phyloP scores from a whole-genome alignment of 257 asterid species.

The Apocynum venetum region DNA sequence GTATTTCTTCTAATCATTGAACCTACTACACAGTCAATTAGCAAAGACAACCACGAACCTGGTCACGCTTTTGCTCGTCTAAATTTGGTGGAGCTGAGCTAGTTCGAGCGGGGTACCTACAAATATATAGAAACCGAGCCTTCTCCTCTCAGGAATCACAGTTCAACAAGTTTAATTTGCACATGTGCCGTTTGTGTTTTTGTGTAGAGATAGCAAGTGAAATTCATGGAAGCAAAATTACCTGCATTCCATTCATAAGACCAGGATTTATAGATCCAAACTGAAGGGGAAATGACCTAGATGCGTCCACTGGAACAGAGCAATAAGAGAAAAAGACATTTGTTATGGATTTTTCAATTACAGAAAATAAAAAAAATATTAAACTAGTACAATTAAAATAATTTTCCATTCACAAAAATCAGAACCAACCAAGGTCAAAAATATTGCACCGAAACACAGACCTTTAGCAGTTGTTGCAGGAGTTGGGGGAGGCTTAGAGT shows the following conservation, averaged over 20 bases:
- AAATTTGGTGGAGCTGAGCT: slow-evolving; percentile 93
- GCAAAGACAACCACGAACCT: slow-evolving; percentile 46
- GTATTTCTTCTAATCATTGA: not conserved
- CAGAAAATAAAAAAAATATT: not conserved
- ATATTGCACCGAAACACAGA: slow-evolving; percentile 21
- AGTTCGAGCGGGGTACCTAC: slow-evolving; percentile 86
- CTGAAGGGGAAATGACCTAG: slow-evolving; percentile 67
- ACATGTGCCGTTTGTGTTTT: not conserved
- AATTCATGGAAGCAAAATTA: slow-evolving; percentile 23
- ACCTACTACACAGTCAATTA: not conserved
- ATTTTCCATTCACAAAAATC: not conserved
- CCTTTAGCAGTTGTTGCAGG: slow-evolving; percentile 69
- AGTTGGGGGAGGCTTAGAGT: slow-evolving; percentile 36
- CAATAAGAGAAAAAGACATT: slow-evolving; percentile 12
- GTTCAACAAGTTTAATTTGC: slow-evolving; percentile 3
- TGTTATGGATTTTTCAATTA: slow-evolving; percentile 17
- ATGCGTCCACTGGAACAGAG: slow-evolving; percentile 54
- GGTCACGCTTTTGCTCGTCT: slow-evolving; percentile 89
- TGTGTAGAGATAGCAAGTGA: slow-evolving; percentile 2
- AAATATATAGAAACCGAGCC: slow-evolving; percentile 15
- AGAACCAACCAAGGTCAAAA: slow-evolving; percentile 8
- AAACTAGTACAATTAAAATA: not conserved
- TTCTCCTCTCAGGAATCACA: slow-evolving; percentile 11
- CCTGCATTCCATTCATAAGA: slow-evolving; percentile 79
- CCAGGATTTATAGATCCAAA: slow-evolving; percentile 93